These are phyloP conservation scores for Plantago ovata DNA, from an alignment of 257 asterid species.

Conservation along the genomic window DNA sequence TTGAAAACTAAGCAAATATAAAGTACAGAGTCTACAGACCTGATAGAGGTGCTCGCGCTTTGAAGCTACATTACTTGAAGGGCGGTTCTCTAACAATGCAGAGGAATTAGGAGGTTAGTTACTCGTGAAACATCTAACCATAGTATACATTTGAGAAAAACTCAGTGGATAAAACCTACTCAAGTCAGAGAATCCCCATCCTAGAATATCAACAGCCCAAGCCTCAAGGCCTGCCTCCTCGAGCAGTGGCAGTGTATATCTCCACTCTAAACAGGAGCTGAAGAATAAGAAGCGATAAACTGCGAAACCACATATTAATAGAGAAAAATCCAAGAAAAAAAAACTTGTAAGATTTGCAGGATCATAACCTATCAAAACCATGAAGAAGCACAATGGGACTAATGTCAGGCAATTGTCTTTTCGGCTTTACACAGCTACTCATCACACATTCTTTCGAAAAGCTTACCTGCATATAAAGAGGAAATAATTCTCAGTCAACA, in stretches of 20 bases:
- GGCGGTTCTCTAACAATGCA: constrained; percentile 51
- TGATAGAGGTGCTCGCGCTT: constrained; percentile 90
- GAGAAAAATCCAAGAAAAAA: constrained; percentile 9
- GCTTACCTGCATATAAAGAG: constrained; percentile 43
- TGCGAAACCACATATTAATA: constrained; percentile 17
- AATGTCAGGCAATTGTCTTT: constrained; percentile 23
- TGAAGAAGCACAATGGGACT: constrained; percentile 86
- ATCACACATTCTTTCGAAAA: constrained; percentile 40
- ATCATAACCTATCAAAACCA: constrained; percentile 85
- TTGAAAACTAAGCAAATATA: not conserved
- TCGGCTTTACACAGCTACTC: constrained; percentile 91
- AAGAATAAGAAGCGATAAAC: constrained; percentile 53
- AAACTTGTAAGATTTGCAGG: constrained; percentile 17
- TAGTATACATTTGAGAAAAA: not conserved
- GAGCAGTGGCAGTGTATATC: constrained; percentile 75
- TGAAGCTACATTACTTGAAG: constrained; percentile 70
- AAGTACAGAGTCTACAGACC: constrained; percentile 35
- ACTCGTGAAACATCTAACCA: constrained; percentile 4
- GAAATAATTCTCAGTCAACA: not conserved
- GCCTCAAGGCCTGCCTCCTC: constrained; percentile 81
- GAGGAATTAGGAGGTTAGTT: constrained; percentile 12
- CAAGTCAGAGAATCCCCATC: constrained; percentile 97
- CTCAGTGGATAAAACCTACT: constrained; percentile 33
- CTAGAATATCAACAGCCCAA: constrained; percentile 89
- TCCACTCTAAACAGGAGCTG: constrained; percentile 99